phyloP scores from a whole-genome alignment of 805 yeast genomes.

The Wickerhamiella dianesei region DNA sequence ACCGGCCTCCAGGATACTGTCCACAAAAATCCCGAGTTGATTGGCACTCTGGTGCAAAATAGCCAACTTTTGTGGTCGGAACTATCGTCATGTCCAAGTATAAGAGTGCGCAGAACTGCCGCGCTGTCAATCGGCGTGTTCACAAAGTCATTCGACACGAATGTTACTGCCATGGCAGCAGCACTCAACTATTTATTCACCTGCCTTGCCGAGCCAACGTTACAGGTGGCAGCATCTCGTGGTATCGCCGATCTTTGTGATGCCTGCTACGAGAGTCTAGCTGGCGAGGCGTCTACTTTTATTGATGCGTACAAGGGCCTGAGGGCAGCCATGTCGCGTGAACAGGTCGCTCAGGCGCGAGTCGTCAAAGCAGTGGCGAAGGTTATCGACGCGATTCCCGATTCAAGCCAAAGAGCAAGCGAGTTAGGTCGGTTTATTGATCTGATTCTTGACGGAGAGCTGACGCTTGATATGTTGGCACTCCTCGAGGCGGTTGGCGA shows the following conservation, averaged over 20 bases:
- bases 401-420: constrained; percentile 20
- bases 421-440: constrained; percentile 16
- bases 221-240: constrained; percentile 34
- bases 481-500: constrained; percentile 62
- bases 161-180: constrained; percentile 31
- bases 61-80: constrained; percentile 17
- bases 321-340: constrained; percentile 10
- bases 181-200: constrained; percentile 46
- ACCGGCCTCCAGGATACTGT: constrained; percentile 44
- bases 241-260: constrained; percentile 40
- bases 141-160: constrained; percentile 41
- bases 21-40: constrained; percentile 25
- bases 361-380: constrained; percentile 24
- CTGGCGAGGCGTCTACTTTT: constrained; percentile 19
- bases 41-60: constrained; percentile 21
- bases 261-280: constrained; percentile 19
- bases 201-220: constrained; percentile 23
- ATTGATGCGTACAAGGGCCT: constrained; percentile 20
- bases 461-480: constrained; percentile 41
- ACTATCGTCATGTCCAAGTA: constrained; percentile 17
- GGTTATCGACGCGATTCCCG: constrained; percentile 21
- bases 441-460: constrained; percentile 13
- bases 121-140: constrained; percentile 46
- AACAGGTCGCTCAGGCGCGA: constrained; percentile 21
- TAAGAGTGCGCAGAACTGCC: constrained; percentile 34